Conservation (phyloP, 768 basidiomycete genomes). For the Lactarius hatsudake region DNA sequence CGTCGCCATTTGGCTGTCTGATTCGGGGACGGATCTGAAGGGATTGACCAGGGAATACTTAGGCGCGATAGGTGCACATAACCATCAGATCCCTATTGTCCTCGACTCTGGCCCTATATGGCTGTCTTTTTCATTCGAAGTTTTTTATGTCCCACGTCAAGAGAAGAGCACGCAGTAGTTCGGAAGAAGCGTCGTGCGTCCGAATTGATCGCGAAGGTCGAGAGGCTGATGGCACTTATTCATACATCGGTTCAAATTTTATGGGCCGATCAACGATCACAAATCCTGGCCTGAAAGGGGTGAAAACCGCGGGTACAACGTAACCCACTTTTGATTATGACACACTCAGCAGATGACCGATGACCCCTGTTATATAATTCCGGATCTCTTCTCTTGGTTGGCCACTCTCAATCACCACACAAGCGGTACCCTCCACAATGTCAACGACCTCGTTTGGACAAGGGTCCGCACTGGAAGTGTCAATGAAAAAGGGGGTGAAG, state of each 20-base stretch:
- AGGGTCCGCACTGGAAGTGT: background rate
- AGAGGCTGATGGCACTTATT: background rate
- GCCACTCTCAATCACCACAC: background rate
- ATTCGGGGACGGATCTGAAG: background rate
- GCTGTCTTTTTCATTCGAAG: background rate
- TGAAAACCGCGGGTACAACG: too few species aligned
- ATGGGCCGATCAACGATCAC: too few species aligned
- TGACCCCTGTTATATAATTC: background rate
- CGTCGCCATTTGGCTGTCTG: background rate
- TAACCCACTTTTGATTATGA: too few species aligned
- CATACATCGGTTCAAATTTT: too few species aligned
- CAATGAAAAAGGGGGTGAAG: background rate
- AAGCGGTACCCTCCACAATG: background rate
- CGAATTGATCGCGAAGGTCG: background rate
- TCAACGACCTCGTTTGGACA: background rate
- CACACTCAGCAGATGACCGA: background rate
- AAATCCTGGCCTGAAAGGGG: too few species aligned
- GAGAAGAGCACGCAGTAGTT: too few species aligned
- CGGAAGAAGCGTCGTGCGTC: background rate
- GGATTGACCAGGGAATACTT: background rate
- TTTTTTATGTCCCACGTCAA: background rate
- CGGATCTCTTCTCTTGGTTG: background rate
- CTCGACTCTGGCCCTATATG: constrained; percentile 7
- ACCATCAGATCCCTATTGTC: background rate
- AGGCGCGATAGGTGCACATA: background rate